phyloP scores from a whole-genome alignment of 75 land plant genomes.

The Pinus tabuliformis region DNA sequence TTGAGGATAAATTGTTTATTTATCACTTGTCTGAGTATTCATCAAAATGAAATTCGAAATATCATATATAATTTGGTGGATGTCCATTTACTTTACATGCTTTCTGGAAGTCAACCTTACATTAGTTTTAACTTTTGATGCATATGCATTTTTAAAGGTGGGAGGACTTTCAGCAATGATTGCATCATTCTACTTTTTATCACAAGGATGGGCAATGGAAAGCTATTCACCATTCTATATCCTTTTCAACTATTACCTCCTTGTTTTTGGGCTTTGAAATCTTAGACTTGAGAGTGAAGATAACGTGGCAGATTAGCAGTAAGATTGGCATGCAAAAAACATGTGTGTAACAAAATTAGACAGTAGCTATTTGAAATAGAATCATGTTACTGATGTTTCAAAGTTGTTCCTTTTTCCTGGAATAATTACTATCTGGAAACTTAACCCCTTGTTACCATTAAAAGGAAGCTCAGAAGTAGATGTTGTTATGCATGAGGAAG shows the following conservation, averaged over 20 bases:
- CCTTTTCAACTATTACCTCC: conserved; percentile 43
- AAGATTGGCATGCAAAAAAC: neutral
- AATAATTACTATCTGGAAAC: conserved; percentile 9
- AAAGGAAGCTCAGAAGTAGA: conserved; percentile 42
- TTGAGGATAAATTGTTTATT: neutral
- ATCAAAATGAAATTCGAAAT: neutral
- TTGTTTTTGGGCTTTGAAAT: neutral
- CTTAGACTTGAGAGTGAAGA: neutral
- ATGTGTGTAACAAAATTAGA: neutral
- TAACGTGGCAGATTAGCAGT: neutral
- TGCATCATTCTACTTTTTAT: conserved; percentile 76
- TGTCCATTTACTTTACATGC: neutral
- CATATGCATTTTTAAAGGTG: conserved; percentile 37
- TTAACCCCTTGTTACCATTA: conserved; percentile 53
- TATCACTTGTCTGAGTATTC: neutral
- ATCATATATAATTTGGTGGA: neutral
- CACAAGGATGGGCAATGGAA: conserved; percentile 89
- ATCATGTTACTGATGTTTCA: neutral
- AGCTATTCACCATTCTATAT: conserved; percentile 88
- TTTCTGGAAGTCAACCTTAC: neutral
- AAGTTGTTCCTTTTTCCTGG: neutral
- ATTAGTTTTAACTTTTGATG: neutral
- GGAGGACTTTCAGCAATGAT: conserved; percentile 92
- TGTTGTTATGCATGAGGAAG: conserved; percentile 18
- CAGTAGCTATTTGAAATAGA: neutral